These are phyloP conservation scores for Curvularia verruculosa DNA, from an alignment of 2,329 filamentous ascomycete species.

Conservation along the genomic window DNA sequence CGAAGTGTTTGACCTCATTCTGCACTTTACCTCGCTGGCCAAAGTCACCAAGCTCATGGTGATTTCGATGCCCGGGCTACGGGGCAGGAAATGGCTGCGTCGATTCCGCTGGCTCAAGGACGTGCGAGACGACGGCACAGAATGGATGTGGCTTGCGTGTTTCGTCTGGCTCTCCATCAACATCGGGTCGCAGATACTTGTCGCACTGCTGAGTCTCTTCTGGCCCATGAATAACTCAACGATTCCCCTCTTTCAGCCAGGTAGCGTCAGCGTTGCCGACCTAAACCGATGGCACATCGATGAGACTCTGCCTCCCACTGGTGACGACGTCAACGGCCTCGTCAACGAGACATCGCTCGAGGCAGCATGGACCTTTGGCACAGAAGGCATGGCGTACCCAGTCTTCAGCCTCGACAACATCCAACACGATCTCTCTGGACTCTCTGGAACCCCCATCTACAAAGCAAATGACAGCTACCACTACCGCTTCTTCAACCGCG, in stretches of 20 bases:
- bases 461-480: conserved; percentile 28
- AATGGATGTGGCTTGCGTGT: conserved; percentile 44
- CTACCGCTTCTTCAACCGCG: conserved; percentile 44
- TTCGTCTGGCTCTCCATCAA: conserved; percentile 42
- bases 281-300: conserved; percentile 32
- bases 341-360: conserved; percentile 24
- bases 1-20: conserved; percentile 45
- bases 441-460: conserved; percentile 38
- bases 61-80: conserved; percentile 39
- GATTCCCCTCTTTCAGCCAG: conserved; percentile 34
- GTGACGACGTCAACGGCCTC: background rate
- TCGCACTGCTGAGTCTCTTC: conserved; percentile 43
- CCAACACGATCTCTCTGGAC: conserved; percentile 25
- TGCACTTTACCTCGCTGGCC: conserved; percentile 38
- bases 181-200: conserved; percentile 43
- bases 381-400: conserved; percentile 36
- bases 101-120: conserved; percentile 40
- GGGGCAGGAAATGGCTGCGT: conserved; percentile 30
- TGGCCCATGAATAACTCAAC: conserved; percentile 43
- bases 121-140: conserved; percentile 38
- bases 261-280: conserved; percentile 37
- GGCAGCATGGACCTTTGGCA: conserved; percentile 41
- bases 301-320: background rate
- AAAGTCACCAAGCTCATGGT: conserved; percentile 45
- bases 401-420: conserved; percentile 20